Evolutionary conservation across 495 filamentous ascomycete genomes (phyloP).

Genomic region (Podospora conica): DNA sequence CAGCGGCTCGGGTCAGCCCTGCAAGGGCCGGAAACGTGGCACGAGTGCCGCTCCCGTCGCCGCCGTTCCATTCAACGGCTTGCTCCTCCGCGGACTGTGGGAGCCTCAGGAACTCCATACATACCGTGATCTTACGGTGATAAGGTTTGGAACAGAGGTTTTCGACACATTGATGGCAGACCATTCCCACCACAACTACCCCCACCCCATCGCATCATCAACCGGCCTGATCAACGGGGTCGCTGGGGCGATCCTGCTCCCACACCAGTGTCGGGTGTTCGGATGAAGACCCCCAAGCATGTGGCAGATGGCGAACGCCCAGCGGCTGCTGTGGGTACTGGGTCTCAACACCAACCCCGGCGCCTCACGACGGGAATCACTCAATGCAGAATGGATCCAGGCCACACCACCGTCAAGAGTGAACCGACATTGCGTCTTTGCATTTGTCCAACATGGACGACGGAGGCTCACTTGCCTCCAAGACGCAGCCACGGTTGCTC

Average conservation of each 20-base stretch:
- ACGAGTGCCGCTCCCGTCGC: constrained; percentile 10
- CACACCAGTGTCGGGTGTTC: constrained; percentile 23
- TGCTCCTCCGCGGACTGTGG: not conserved
- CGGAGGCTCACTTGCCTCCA: not conserved
- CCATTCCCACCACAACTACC: not conserved
- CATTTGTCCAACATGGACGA: not conserved
- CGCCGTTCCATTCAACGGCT: not conserved
- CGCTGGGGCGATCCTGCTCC: constrained; percentile 9
- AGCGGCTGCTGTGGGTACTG: not conserved
- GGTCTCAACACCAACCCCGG: not conserved
- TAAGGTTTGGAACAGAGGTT: not conserved
- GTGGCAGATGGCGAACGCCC: constrained; percentile 16
- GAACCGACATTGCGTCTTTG: not conserved
- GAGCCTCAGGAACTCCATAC: constrained; percentile 6
- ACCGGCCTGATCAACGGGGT: constrained; percentile 4
- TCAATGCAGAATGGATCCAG: constrained; percentile 1
- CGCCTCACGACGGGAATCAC: constrained; percentile 15
- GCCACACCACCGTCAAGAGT: not conserved
- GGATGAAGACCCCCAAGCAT: constrained; percentile 18
- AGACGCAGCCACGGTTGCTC: not conserved
- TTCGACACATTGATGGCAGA: not conserved
- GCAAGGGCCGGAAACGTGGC: constrained; percentile 6
- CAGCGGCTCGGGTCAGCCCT: constrained; percentile 20
- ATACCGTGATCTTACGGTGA: not conserved
- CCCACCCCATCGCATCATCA: not conserved